Evolutionary conservation across 164 flowering plant genomes (phyloP).

Genomic region (Tetracentron sinense): DNA sequence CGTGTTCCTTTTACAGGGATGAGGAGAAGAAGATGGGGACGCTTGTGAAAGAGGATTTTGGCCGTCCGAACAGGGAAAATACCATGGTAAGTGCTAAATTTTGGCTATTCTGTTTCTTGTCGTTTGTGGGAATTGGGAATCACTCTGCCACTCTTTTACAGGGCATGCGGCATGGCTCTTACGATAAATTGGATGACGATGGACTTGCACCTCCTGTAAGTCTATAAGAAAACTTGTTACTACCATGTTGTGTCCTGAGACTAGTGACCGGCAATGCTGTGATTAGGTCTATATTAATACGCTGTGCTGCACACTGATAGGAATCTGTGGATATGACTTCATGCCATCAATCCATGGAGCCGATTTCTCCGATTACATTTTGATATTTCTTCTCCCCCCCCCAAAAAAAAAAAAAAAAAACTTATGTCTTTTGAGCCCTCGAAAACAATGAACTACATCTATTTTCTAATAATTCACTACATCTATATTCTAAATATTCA

Average conservation of each 20-base stretch:
- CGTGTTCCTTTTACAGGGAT: slow-evolving; percentile 29
- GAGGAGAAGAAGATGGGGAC: slow-evolving; percentile 99
- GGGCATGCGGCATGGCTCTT: slow-evolving; percentile 99
- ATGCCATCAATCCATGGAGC: too few species aligned
- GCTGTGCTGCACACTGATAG: too few species aligned
- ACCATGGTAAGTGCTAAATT: slow-evolving; percentile 61
- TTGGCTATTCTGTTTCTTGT: neutral
- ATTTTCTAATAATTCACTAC: too few species aligned
- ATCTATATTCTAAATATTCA: neutral
- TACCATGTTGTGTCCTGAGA: neutral
- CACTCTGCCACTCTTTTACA: slow-evolving; percentile 24
- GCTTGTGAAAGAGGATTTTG: slow-evolving; percentile 96
- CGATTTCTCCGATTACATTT: too few species aligned
- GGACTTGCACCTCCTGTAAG: slow-evolving; percentile 98
- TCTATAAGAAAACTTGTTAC: slow-evolving; percentile 5
- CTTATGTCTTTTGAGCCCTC: too few species aligned
- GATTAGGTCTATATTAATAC: too few species aligned
- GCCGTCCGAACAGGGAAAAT: slow-evolving; percentile 83
- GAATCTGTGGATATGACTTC: too few species aligned
- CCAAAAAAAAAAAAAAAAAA: too few species aligned
- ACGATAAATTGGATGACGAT: slow-evolving; percentile 97
- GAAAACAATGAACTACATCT: too few species aligned
- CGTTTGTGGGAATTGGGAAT: neutral
- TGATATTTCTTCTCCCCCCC: too few species aligned
- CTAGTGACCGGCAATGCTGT: too few species aligned